phyloP scores from a whole-genome alignment of 1,284 basidiomycete genomes.

The Apiotrichum montevideense region DNA sequence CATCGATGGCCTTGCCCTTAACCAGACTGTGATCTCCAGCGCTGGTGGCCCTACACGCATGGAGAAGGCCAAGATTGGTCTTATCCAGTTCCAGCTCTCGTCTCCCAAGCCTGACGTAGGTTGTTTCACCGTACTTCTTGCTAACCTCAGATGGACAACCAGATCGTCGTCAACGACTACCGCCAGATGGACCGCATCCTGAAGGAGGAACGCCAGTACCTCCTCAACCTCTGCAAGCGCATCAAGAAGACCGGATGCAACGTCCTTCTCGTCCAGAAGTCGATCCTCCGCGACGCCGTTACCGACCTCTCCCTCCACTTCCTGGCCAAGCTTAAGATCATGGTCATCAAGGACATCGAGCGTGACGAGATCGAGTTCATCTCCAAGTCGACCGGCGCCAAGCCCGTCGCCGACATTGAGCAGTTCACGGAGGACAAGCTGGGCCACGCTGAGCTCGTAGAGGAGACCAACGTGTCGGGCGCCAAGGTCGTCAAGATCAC shows the following conservation, averaged over 20 bases:
- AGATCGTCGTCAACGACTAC: constrained; percentile 98
- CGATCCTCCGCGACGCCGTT: constrained; percentile 95
- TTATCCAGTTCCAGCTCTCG: constrained; percentile 97
- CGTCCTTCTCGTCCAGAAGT: constrained; percentile 97
- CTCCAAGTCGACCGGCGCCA: constrained; percentile 87
- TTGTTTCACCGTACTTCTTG: background rate
- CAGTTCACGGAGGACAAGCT: constrained; percentile 99
- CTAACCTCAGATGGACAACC: constrained; percentile 81
- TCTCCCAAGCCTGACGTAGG: constrained; percentile 87
- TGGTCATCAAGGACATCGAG: constrained; percentile 96
- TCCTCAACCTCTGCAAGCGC: constrained; percentile 97
- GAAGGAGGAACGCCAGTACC: constrained; percentile 97
- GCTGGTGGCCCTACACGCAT: constrained; percentile 91
- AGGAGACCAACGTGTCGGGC: constrained; percentile 78
- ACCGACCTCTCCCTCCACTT: constrained; percentile 98
- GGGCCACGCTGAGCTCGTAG: constrained; percentile 90
- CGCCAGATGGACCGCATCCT: constrained; percentile 99
- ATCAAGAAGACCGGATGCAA: constrained; percentile 99
- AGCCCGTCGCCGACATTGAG: constrained; percentile 96
- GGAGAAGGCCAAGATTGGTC: constrained; percentile 97
- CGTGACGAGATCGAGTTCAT: constrained; percentile 99
- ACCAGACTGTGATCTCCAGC: constrained; percentile 85
- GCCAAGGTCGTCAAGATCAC: constrained; percentile 92
- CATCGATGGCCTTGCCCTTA: constrained; percentile 90
- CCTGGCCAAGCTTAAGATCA: constrained; percentile 94